A percentile compares a stretch with the other conserved stretches of the same genome.
phyloP scores from a whole-genome alignment of 768 basidiomycete genomes.

The Amanita subjunquillea region DNA sequence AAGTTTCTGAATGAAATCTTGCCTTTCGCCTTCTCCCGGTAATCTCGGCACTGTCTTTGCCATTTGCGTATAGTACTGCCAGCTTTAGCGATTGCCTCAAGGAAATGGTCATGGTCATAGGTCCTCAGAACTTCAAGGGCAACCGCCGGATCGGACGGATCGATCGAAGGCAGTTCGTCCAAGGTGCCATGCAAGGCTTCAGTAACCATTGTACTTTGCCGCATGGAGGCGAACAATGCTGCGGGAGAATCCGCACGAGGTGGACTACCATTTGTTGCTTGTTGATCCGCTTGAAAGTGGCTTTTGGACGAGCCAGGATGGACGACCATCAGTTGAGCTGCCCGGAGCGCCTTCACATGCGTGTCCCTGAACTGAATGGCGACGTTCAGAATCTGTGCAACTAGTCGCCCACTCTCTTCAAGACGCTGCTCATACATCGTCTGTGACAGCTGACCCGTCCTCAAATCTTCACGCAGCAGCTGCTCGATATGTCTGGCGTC shows the following conservation, averaged over 20 bases:
- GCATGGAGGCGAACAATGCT: slow-evolving; percentile 35
- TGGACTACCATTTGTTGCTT: slow-evolving; percentile 1
- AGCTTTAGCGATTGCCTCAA: slow-evolving; percentile 73
- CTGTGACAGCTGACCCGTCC: slow-evolving; percentile 56
- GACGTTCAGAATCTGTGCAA: slow-evolving; percentile 76
- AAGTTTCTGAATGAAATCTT: slow-evolving; percentile 97
- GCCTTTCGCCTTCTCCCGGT: slow-evolving; percentile 89
- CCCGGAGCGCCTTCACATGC: slow-evolving; percentile 60
- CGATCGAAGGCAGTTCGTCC: slow-evolving; percentile 65
- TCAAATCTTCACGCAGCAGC: slow-evolving; percentile 64
- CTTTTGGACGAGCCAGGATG: slow-evolving; percentile 41
- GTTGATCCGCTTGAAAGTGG: slow-evolving; percentile 19
- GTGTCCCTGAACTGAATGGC: slow-evolving; percentile 70
- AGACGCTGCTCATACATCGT: slow-evolving; percentile 57
- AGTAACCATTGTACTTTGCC: slow-evolving; percentile 39
- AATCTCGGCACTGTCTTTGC: slow-evolving; percentile 96
- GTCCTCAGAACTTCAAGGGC: slow-evolving; percentile 62
- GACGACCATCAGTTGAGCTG: slow-evolving; percentile 46
- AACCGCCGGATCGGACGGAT: slow-evolving; percentile 62
- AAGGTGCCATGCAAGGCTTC: slow-evolving; percentile 18
- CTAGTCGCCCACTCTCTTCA: slow-evolving; percentile 55
- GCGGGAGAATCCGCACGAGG: slow-evolving; percentile 35
- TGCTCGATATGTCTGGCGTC: slow-evolving; percentile 60
- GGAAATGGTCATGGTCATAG: slow-evolving; percentile 79
- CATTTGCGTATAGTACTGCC: slow-evolving; percentile 89